phyloP scores from a whole-genome alignment of 441 rosid species.

The Populus hybrid region DNA sequence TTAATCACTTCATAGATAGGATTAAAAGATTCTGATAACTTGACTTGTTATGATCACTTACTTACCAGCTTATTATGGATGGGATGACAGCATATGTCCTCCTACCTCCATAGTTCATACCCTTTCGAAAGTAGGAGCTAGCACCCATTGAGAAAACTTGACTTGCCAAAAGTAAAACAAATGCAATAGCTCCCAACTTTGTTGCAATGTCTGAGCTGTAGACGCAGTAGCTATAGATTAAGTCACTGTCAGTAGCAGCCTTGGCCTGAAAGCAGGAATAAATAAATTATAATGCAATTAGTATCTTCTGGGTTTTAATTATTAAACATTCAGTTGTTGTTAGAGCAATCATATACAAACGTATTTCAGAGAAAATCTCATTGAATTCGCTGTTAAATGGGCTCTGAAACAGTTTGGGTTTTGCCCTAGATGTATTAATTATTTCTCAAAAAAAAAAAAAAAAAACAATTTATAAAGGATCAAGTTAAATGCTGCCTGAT shows the following conservation, averaged over 20 bases:
- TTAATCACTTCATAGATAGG: background rate
- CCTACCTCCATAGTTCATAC: conserved; percentile 57
- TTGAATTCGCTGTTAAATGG: background rate
- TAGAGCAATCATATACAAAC: background rate
- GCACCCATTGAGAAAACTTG: conserved; percentile 56
- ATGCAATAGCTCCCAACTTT: conserved; percentile 33
- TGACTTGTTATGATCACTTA: conserved; percentile 4
- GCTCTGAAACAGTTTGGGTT: background rate
- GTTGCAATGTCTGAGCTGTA: conserved; percentile 6
- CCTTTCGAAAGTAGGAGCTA: conserved; percentile 63
- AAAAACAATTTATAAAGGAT: background rate
- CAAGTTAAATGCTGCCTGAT: background rate
- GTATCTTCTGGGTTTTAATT: background rate
- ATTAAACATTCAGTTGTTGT: background rate
- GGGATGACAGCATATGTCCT: conserved; percentile 60
- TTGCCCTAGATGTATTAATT: background rate
- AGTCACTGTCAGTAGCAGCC: background rate
- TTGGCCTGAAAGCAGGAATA: background rate
- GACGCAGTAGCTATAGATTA: background rate
- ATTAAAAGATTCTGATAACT: background rate
- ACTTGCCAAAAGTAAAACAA: conserved; percentile 48
- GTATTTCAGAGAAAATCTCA: background rate
- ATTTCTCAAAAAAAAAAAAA: too few species aligned
- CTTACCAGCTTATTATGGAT: conserved; percentile 59
- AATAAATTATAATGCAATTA: too few species aligned